A percentile compares a stretch with the other conserved stretches of the same genome.
phyloP scores from a whole-genome alignment of 2,329 filamentous ascomycete species.

The Alternaria sp. region DNA sequence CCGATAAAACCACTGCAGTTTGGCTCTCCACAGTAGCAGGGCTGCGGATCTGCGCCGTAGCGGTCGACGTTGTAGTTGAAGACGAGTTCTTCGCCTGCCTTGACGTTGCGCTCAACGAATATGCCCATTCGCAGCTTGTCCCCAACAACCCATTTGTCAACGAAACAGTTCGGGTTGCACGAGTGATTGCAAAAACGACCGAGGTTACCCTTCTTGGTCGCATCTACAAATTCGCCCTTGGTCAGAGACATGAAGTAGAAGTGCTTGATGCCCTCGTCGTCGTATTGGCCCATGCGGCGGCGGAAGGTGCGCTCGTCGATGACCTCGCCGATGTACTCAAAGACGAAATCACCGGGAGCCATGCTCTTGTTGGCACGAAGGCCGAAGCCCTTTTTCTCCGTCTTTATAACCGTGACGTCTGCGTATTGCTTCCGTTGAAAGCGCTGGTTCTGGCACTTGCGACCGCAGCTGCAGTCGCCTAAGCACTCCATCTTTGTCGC shows the following conservation, averaged over 20 bases:
- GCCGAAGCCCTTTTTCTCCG: conserved; percentile 96
- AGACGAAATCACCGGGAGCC: conserved; percentile 87
- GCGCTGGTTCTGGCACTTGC: conserved; percentile 89
- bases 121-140: conserved; percentile 99
- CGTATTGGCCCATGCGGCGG: conserved; percentile 89
- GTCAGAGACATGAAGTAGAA: conserved; percentile 99
- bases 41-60: conserved; percentile 95
- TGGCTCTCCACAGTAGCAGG: conserved; percentile 92
- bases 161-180: conserved; percentile 98
- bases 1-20: conserved; percentile 98
- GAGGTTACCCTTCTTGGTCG: conserved; percentile 94
- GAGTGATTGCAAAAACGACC: conserved; percentile 99
- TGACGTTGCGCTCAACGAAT: conserved; percentile 85
- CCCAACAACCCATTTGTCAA: conserved; percentile 99
- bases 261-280: conserved; percentile 95
- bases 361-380: conserved; percentile 81
- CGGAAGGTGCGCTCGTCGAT: conserved; percentile 93
- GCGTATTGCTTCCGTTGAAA: conserved; percentile 92
- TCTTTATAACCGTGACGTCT: conserved; percentile 92
- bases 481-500: conserved; percentile 97
- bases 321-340: conserved; percentile 97
- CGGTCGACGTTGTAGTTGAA: conserved; percentile 99
- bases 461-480: conserved; percentile 84
- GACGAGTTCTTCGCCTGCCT: conserved; percentile 89
- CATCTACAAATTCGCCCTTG: conserved; percentile 96